A percentile compares a stretch with the other conserved stretches of the same genome.
Conservation (phyloP, 257 asterid genomes). For the Penstemon eatonii region DNA sequence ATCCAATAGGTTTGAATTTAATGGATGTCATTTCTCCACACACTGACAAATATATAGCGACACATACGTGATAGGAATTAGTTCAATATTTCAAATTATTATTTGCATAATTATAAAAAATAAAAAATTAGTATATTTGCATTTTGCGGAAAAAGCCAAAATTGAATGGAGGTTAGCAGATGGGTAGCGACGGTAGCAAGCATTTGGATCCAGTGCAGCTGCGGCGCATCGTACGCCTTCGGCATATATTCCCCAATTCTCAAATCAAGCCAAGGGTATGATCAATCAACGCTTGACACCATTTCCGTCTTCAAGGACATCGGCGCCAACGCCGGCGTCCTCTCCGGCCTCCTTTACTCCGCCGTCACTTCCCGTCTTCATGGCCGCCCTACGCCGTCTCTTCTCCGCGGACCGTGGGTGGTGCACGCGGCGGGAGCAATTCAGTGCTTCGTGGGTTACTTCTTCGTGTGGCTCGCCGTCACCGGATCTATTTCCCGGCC, state of each 20-base stretch:
- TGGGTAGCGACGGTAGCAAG: conserved; percentile 84
- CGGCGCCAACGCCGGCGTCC: conserved; percentile 93
- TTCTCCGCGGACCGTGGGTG: conserved; percentile 68
- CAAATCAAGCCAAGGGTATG: conserved; percentile 70
- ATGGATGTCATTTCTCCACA: too few relatives aligned
- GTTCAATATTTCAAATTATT: too few relatives aligned
- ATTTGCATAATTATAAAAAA: too few relatives aligned
- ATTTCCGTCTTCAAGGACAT: conserved; percentile 92
- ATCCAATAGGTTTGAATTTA: too few relatives aligned
- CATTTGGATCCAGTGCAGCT: conserved; percentile 93
- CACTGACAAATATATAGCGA: too few relatives aligned
- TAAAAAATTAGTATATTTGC: too few relatives aligned
- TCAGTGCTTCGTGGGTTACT: conserved; percentile 82
- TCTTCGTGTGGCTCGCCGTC: conserved; percentile 80
- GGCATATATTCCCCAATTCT: conserved; percentile 87
- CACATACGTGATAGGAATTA: too few relatives aligned
- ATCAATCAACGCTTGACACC: conserved; percentile 82
- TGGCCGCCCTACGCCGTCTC: conserved; percentile 21
- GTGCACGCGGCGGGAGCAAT: conserved; percentile 71
- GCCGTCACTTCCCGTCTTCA: conserved; percentile 29
- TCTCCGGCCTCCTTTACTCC: conserved; percentile 82
- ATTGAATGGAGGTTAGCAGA: conserved; percentile 43
- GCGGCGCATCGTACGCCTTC: conserved; percentile 92
- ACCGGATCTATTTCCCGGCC: conserved; percentile 63
- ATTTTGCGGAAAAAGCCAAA: too few relatives aligned